Base-by-base conservation (phyloP, 2,329 filamentous ascomycete species). In the Talaromyces rugulosus region DNA sequence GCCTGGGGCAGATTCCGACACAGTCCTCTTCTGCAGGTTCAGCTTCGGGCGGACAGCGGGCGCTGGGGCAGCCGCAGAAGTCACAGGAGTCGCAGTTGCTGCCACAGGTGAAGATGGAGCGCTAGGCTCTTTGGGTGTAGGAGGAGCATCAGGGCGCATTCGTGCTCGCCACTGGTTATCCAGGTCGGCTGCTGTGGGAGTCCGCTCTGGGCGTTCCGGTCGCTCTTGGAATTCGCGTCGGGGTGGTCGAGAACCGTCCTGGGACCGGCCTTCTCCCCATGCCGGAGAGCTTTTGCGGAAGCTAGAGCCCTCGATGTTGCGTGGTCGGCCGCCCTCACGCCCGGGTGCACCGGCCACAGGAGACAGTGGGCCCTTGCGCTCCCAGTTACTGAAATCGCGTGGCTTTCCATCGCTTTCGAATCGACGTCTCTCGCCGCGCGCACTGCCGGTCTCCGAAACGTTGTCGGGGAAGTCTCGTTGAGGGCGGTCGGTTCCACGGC, bases 91-190 rank as follows among this genome's bases (percentile, higher is more conserved):
- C 28, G 86, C 83, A 54, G 83, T 81, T 54, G 79, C 75, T 4
- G 82, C 79, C 40, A 87, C 84, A 16, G 88, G 87, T 55, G 92
- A 91, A 28, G 91, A 87, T 9, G 91, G 90, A 68, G 89, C 87
- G 73, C 88, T 92, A 63, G 86, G 85, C 63, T 95, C 90, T 59
- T 88, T 89, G 14, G 61, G 51, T 14, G 57, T 23, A 44, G 83
- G 84, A 27, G 88, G 84, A 27, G 88, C 84, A 12, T 96, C 93
- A n/a, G 94, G 91, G 68, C 87, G 89, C 93, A 98, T 98, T 77
- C 85, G 90, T 67, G 85, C 83, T 70, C 95, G 89, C 95, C 95
- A 99, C 78, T 96, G 88, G 79, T 88, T 96, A 75, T 98, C 95
- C 72, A 91, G 86, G 64, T 99, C 95, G 56, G 95, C 90, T 47